Conservation (phyloP, 73 alveolate genomes). For the Paramecium tetraurelia region DNA sequence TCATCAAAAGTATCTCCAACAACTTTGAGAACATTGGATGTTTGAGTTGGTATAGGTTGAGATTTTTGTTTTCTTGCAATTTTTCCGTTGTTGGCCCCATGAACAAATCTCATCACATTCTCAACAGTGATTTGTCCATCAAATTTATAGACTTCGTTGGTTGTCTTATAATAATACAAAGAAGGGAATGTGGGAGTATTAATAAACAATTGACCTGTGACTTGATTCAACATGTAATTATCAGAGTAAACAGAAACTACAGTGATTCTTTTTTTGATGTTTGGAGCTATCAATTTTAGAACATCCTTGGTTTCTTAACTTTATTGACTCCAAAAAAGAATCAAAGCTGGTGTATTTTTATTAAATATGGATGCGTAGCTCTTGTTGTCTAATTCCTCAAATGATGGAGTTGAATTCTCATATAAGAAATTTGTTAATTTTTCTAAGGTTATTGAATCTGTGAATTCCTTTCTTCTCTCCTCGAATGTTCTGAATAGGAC, state of each 20-base stretch:
- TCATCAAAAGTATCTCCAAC: slow-evolving; percentile 7
- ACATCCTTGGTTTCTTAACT: background rate
- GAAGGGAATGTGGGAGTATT: background rate
- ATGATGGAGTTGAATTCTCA: background rate
- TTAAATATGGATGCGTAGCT: background rate
- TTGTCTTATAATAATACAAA: background rate
- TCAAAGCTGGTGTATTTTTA: slow-evolving; percentile 1
- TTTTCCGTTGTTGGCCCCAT: slow-evolving; percentile 10
- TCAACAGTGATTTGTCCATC: background rate
- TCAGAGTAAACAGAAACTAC: slow-evolving; percentile 25
- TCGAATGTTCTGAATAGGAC: slow-evolving; percentile 20
- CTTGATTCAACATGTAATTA: background rate
- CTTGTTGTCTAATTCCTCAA: slow-evolving; percentile 12
- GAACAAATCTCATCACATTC: slow-evolving; percentile 42
- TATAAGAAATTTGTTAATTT: slow-evolving; percentile 2
- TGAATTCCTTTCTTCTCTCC: slow-evolving; percentile 44
- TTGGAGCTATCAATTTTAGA: slow-evolving; percentile 12
- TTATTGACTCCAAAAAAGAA: background rate
- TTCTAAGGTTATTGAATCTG: background rate
- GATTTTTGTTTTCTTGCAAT: background rate
- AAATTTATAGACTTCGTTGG: background rate
- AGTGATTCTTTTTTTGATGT: background rate
- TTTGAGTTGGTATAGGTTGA: background rate
- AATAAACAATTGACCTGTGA: background rate
- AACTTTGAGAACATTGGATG: background rate